Evolutionary conservation across 495 filamentous ascomycete genomes (phyloP).

Genomic region (Filosporella fistucella): DNA sequence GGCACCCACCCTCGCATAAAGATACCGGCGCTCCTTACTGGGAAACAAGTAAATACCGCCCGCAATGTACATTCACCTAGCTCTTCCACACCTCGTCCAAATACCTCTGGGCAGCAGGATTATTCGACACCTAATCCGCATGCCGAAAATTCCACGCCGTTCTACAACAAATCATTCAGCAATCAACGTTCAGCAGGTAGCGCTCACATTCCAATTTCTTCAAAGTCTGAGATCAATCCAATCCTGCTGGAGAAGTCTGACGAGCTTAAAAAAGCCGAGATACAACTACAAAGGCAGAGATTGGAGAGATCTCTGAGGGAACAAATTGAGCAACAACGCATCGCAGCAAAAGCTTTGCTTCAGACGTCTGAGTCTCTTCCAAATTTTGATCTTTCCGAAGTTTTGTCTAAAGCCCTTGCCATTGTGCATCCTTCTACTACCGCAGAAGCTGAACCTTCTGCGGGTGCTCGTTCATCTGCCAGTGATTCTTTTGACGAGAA

Average conservation of each 20-base stretch:
- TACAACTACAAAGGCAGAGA: slow-evolving; percentile 72
- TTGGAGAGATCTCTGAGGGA: slow-evolving; percentile 74
- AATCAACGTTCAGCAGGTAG: slow-evolving; percentile 14
- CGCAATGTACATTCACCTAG: slow-evolving; percentile 13
- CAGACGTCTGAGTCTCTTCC: slow-evolving; percentile 59
- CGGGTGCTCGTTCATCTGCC: slow-evolving; percentile 38
- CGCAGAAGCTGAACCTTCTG: slow-evolving; percentile 51
- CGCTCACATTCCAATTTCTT: slow-evolving; percentile 12
- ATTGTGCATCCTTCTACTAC: slow-evolving; percentile 54
- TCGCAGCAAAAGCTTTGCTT: slow-evolving; percentile 42
- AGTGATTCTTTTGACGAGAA: slow-evolving; percentile 87
- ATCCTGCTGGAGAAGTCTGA: slow-evolving; percentile 82
- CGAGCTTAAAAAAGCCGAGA: slow-evolving; percentile 75
- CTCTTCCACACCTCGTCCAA: slow-evolving; percentile 12
- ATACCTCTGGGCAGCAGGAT: neutral
- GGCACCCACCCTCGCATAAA: slow-evolving; percentile 73
- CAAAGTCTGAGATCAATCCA: slow-evolving; percentile 60
- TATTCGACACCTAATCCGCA: slow-evolving; percentile 6
- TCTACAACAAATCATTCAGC: slow-evolving; percentile 23
- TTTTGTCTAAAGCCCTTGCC: slow-evolving; percentile 66
- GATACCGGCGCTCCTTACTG: slow-evolving; percentile 53
- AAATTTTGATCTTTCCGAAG: slow-evolving; percentile 70
- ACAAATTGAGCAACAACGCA: slow-evolving; percentile 64
- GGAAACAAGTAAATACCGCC: slow-evolving; percentile 35
- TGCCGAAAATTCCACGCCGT: slow-evolving; percentile 15